Percentiles rank a stretch among this genome's conserved stretches.
These are phyloP conservation scores for Hirsutella thompsonii DNA, from an alignment of 2,329 filamentous ascomycete genomes.

Conservation along the genomic window DNA sequence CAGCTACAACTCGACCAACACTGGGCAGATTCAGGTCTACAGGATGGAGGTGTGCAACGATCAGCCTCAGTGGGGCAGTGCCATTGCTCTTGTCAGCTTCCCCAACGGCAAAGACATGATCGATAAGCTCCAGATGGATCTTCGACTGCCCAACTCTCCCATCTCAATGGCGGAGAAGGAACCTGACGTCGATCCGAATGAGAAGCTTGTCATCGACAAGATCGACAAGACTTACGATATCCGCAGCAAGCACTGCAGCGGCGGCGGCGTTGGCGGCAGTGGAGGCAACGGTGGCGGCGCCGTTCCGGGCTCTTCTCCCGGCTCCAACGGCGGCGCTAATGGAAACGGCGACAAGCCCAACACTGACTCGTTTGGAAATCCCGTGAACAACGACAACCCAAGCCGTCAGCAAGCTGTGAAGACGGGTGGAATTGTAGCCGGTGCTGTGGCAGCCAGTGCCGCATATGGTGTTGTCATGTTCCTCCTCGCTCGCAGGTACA, in stretches of 20 bases:
- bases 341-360: background rate
- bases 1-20: background rate
- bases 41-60: conserved; percentile 70
- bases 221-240: conserved; percentile 60
- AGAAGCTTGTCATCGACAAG: conserved; percentile 40
- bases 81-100: conserved; percentile 56
- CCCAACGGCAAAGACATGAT: conserved; percentile 49
- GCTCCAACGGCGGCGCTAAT: conserved; percentile 23
- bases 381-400: background rate
- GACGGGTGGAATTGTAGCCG: conserved; percentile 59
- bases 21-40: conserved; percentile 49
- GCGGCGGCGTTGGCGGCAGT: conserved; percentile 20
- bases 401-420: conserved; percentile 36
- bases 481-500: conserved; percentile 79
- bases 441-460: conserved; percentile 64
- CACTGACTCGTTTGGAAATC: background rate
- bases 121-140: conserved; percentile 51
- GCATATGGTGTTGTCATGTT: conserved; percentile 95
- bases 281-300: conserved; percentile 10
- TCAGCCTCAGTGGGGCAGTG: conserved; percentile 55
- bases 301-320: conserved; percentile 5
- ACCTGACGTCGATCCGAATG: conserved; percentile 22
- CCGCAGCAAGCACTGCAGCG: conserved; percentile 21
- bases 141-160: conserved; percentile 57
- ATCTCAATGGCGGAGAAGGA: conserved; percentile 52